A percentile compares a stretch with the other conserved stretches of the same genome.
Conservation (phyloP, 371 early-diverging fungal genomes). For the Neoconidiobolus thromboides region DNA sequence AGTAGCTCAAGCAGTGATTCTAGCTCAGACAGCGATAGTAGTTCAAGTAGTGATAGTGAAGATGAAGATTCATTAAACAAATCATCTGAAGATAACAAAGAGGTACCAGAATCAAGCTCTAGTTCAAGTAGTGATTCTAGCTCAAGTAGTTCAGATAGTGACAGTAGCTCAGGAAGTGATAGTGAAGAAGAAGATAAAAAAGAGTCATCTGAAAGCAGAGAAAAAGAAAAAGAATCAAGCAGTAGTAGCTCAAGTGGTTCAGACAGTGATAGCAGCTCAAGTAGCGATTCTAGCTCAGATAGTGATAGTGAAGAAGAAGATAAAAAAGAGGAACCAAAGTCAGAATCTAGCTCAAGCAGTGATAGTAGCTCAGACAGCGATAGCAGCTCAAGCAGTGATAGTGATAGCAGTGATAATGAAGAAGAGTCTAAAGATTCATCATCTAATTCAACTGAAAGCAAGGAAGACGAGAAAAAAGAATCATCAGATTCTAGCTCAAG, state of each 20-base stretch:
- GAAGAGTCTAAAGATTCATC: no score
- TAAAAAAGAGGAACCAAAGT: constrained; percentile 9
- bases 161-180: background rate
- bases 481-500: constrained; percentile 10
- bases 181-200: background rate
- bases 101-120: constrained; percentile 6
- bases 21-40: background rate
- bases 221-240: no score
- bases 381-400: constrained; percentile 4
- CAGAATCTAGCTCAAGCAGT: constrained; percentile 9
- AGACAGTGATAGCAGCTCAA: constrained; percentile 4
- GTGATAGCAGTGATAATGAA: no score
- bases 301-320: constrained; percentile 1
- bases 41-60: no score
- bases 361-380: constrained; percentile 12
- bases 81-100: constrained; percentile 9
- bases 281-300: constrained; percentile 7
- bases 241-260: constrained; percentile 14
- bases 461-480: constrained; percentile 3
- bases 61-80: background rate
- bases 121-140: no score
- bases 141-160: background rate
- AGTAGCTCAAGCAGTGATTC: background rate
- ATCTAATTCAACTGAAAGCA: background rate
- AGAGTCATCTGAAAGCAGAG: background rate